These are phyloP conservation scores for Candida albicans DNA, from an alignment of 1,139 yeast species.

Conservation along the genomic window DNA sequence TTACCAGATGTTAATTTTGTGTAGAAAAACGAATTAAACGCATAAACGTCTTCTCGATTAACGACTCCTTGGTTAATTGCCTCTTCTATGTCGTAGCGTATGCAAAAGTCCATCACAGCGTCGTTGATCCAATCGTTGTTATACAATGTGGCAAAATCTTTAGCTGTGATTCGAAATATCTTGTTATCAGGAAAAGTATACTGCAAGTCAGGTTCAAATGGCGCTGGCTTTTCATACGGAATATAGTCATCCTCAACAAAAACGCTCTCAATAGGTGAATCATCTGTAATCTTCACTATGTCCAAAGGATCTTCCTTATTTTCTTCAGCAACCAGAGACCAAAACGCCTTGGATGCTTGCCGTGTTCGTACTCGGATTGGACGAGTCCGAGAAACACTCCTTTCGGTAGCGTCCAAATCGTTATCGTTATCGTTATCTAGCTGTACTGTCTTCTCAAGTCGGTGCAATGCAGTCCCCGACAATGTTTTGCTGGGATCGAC, in stretches of 20 bases:
- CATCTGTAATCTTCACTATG: background rate
- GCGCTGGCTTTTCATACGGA: constrained; percentile 21
- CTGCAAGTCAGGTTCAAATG: constrained; percentile 53
- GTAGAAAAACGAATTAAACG: constrained; percentile 85
- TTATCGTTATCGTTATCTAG: background rate
- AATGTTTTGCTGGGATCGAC: constrained; percentile 9
- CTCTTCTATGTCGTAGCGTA: constrained; percentile 54
- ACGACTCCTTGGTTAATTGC: constrained; percentile 26
- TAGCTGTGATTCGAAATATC: constrained; percentile 50
- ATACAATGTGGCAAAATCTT: constrained; percentile 68
- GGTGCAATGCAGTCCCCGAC: constrained; percentile 4
- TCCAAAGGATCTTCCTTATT: background rate
- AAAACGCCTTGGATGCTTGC: background rate
- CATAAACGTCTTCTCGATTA: constrained; percentile 41
- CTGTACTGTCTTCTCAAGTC: background rate
- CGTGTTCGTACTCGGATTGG: constrained; percentile 1
- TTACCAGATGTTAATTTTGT: constrained; percentile 46
- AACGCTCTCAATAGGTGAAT: constrained; percentile 1
- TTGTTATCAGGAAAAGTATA: constrained; percentile 50
- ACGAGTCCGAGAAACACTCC: background rate
- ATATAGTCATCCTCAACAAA: constrained; percentile 12
- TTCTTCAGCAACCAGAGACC: background rate
- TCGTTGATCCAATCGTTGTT: constrained; percentile 79
- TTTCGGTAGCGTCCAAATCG: background rate
- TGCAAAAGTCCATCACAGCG: constrained; percentile 68